phyloP scores from a whole-genome alignment of 768 basidiomycete species.

The Leucocoprinus birnbaumii region DNA sequence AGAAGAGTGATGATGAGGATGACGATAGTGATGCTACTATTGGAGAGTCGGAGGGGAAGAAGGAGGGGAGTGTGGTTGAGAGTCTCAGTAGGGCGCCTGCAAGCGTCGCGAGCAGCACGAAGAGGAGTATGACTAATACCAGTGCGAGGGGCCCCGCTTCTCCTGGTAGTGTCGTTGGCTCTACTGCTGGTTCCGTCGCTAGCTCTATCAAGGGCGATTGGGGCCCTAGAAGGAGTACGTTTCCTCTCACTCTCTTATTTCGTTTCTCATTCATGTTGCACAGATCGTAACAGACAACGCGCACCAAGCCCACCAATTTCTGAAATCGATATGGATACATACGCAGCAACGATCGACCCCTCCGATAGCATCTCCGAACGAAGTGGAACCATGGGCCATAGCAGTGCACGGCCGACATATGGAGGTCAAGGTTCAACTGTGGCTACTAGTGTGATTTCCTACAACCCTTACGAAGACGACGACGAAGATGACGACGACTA shows the following conservation, averaged over 20 bases:
- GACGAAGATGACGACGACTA: neutral
- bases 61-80: neutral
- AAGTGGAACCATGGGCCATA: neutral
- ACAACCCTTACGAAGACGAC: neutral
- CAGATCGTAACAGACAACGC: too few relatives aligned
- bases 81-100: neutral
- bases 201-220: constrained; percentile 1
- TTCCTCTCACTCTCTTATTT: neutral
- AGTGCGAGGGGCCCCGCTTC: neutral
- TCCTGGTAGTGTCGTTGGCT: too few relatives aligned
- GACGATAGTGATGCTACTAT: neutral
- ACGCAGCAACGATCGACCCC: neutral
- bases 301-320: too few relatives aligned
- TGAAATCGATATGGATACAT: neutral
- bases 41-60: neutral
- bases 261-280: too few relatives aligned
- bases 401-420: neutral
- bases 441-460: neutral
- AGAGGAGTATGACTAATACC: neutral
- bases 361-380: neutral
- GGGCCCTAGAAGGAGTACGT: constrained; percentile 6
- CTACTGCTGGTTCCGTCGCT: neutral
- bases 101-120: neutral
- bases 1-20: neutral
- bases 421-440: neutral